These are phyloP conservation scores for Pyronema domesticum DNA, from an alignment of 495 filamentous ascomycete species.

Conservation along the genomic window DNA sequence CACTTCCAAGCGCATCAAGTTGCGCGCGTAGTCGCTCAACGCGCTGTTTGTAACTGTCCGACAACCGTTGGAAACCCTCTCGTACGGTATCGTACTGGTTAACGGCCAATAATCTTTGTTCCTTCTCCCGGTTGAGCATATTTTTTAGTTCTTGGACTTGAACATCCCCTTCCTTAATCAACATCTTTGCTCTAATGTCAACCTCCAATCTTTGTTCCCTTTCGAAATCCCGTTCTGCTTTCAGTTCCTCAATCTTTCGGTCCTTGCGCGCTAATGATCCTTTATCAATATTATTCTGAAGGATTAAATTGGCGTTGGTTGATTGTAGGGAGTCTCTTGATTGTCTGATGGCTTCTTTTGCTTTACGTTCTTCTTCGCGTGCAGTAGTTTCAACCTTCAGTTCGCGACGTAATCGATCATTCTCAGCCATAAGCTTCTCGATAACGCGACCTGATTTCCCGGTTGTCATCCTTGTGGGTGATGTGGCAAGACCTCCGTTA, in stretches of 20 bases:
- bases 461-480: conserved; percentile 26
- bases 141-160: conserved; percentile 45
- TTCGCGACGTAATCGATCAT: conserved; percentile 67
- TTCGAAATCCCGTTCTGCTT: conserved; percentile 48
- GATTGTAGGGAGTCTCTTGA: conserved; percentile 50
- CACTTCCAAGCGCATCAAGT: conserved; percentile 28
- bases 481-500: not conserved
- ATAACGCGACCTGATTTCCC: conserved; percentile 92
- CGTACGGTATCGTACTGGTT: conserved; percentile 56
- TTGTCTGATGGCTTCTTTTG: conserved; percentile 52
- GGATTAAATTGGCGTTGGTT: conserved; percentile 48
- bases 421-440: conserved; percentile 72
- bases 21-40: conserved; percentile 39
- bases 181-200: conserved; percentile 44
- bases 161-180: conserved; percentile 42
- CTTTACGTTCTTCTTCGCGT: conserved; percentile 54
- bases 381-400: conserved; percentile 52
- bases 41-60: conserved; percentile 37
- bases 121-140: conserved; percentile 36
- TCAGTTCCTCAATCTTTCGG: conserved; percentile 58
- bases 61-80: conserved; percentile 45
- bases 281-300: conserved; percentile 54
- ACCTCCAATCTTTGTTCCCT: conserved; percentile 42
- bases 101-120: conserved; percentile 27
- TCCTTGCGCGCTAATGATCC: conserved; percentile 58